Conservation (phyloP, 129 eudicot genomes). For the Artemisia argyi region DNA sequence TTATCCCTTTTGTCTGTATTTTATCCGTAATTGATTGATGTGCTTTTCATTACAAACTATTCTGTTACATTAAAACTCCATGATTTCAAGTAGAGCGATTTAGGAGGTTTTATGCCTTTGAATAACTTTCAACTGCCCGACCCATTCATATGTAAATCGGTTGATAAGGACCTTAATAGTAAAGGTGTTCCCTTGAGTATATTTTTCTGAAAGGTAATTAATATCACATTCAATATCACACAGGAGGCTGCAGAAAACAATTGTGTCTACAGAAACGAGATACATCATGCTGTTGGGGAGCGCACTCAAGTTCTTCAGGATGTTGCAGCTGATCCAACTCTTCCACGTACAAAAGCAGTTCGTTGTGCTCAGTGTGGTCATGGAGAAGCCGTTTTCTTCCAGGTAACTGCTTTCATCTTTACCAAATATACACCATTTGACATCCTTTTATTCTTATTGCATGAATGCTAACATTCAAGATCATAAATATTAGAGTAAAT, state of each 20-base stretch:
- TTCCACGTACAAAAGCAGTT: conserved; percentile 90
- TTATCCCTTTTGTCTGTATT: neutral
- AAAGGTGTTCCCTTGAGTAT: neutral
- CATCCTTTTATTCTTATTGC: neutral
- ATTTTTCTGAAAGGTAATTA: conserved; percentile 7
- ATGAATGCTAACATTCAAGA: conserved; percentile 2
- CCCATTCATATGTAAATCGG: neutral
- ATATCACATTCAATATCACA: conserved; percentile 1
- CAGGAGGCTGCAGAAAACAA: conserved; percentile 96
- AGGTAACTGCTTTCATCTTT: conserved; percentile 44
- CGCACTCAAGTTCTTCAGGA: conserved; percentile 95
- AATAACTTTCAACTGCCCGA: neutral
- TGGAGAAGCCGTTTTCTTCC: conserved; percentile 96
- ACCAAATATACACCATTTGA: neutral
- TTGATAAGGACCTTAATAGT: neutral
- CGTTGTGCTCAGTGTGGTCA: conserved; percentile 86
- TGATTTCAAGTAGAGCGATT: neutral
- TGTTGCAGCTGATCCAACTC: conserved; percentile 99
- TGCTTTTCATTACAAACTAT: neutral
- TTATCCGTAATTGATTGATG: neutral
- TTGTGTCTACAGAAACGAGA: conserved; percentile 92
- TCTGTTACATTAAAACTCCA: neutral
- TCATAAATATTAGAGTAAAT: neutral
- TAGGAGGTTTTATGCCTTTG: neutral
- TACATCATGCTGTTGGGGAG: conserved; percentile 86